phyloP scores from a whole-genome alignment of 73 alveolate species.

The Tetrahymena malaccensis region DNA sequence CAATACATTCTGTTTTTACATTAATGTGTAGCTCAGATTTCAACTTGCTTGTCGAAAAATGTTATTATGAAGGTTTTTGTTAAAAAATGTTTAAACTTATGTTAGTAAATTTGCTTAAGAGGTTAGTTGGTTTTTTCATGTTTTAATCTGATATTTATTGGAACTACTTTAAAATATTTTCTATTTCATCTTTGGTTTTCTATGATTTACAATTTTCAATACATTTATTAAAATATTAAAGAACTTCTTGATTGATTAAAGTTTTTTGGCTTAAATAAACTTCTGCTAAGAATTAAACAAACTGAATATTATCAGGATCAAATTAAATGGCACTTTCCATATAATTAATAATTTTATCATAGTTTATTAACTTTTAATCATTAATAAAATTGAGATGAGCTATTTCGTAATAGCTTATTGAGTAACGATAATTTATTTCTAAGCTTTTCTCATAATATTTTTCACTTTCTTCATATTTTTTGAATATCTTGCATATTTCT shows the following conservation, averaged over 20 bases:
- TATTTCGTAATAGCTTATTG: background rate
- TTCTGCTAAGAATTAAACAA: background rate
- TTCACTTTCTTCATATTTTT: background rate
- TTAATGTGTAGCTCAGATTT: background rate
- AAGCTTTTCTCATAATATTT: background rate
- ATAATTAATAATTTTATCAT: background rate
- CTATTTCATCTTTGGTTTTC: background rate
- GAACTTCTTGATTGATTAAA: background rate
- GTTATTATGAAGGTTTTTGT: background rate
- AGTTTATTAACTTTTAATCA: background rate
- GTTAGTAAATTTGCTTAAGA: background rate
- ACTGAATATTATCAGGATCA: background rate
- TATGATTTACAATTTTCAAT: background rate
- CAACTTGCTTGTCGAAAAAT: background rate
- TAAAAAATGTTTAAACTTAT: background rate
- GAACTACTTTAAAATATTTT: background rate
- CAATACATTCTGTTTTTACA: too few relatives aligned
- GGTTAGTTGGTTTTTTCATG: background rate
- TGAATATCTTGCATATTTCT: background rate
- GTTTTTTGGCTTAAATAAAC: background rate
- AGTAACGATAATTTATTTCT: background rate
- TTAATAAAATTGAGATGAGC: background rate
- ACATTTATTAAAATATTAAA: background rate
- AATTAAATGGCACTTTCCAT: background rate
- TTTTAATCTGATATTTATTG: background rate